These are phyloP conservation scores for Pestalotiopsis sp. DNA, from an alignment of 2,329 filamentous ascomycete genomes.

Conservation along the genomic window DNA sequence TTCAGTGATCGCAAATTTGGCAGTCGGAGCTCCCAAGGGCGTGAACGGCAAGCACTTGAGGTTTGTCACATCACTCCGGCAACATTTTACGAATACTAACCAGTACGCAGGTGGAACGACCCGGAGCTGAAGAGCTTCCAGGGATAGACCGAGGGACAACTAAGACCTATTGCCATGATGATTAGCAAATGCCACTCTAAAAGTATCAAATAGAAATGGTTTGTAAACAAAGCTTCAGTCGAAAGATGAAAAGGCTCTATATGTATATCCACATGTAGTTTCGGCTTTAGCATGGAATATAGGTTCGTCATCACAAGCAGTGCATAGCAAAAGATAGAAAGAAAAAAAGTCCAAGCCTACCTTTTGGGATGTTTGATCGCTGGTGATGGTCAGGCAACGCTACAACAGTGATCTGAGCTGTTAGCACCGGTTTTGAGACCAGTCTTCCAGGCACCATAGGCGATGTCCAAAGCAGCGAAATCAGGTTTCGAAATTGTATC, in stretches of 20 bases:
- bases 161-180: conserved; percentile 11
- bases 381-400: conserved; percentile 18
- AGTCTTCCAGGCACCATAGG: background rate
- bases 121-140: conserved; percentile 58
- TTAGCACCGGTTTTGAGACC: background rate
- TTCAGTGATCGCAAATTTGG: conserved; percentile 80
- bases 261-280: conserved; percentile 65
- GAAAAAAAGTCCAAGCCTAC: conserved; percentile 9
- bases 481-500: conserved; percentile 28
- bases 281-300: conserved; percentile 82
- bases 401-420: background rate
- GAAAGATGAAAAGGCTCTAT: conserved; percentile 82
- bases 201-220: conserved; percentile 25
- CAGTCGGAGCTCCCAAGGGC: conserved; percentile 62
- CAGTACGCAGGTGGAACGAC: conserved; percentile 50
- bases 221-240: conserved; percentile 59
- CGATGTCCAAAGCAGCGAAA: conserved; percentile 10
- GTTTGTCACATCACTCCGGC: conserved; percentile 45
- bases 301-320: conserved; percentile 67
- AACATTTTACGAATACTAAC: conserved; percentile 25
- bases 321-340: conserved; percentile 18
- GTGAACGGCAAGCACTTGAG: conserved; percentile 77
- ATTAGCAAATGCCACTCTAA: conserved; percentile 18
- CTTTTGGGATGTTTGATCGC: background rate
- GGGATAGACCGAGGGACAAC: conserved; percentile 19